phyloP scores from a whole-genome alignment of 164 flowering plant species.

The Liriodendron chinense region DNA sequence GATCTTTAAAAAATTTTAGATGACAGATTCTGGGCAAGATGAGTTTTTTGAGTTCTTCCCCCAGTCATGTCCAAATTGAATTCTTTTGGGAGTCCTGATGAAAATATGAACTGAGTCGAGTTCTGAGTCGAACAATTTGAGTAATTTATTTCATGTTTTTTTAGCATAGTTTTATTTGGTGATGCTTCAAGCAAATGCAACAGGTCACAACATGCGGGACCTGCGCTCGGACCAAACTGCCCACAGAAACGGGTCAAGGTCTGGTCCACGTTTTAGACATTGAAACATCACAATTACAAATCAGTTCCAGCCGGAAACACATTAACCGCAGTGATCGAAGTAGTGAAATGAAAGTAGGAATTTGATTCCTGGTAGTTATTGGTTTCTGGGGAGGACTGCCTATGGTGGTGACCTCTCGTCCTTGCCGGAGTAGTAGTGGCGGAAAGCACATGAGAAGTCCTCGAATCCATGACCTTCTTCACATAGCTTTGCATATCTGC shows the following conservation, averaged over 20 bases:
- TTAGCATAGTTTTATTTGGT: no score
- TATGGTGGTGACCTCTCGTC: constrained; percentile 17
- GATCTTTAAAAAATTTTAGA: no score
- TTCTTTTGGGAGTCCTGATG: no score
- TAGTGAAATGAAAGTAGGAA: not conserved
- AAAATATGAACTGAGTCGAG: no score
- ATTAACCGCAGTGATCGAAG: not conserved
- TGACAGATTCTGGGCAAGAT: no score
- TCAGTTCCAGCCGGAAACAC: not conserved
- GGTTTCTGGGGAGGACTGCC: not conserved
- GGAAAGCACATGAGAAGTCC: constrained; percentile 34
- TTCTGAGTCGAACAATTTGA: no score
- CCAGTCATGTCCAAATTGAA: no score
- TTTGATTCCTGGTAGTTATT: not conserved
- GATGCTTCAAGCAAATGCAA: no score
- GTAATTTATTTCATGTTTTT: no score
- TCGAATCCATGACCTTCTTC: constrained; percentile 18
- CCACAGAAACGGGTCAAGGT: not conserved
- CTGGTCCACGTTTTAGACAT: not conserved
- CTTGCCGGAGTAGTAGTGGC: constrained; percentile 27
- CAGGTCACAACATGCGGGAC: no score
- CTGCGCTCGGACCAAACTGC: not conserved
- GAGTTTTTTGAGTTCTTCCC: no score
- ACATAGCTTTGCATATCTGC: constrained; percentile 27
- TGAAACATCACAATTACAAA: not conserved